Evolutionary conservation across 2,329 filamentous ascomycete species (phyloP).

Genomic region (Pseudonectria buxi): DNA sequence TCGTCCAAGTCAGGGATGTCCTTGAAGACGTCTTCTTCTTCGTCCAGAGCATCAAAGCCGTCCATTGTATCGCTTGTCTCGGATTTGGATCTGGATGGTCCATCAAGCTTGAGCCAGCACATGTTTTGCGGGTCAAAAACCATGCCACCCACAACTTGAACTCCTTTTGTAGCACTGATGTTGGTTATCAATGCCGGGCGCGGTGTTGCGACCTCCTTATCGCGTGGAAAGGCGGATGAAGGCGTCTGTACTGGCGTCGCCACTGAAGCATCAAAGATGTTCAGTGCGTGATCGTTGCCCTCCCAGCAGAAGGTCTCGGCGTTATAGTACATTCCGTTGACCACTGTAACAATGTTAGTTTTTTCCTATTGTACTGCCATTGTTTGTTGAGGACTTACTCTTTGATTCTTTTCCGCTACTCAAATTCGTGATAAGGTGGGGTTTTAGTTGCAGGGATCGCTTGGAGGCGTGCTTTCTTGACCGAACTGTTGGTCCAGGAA

Average conservation of each 20-base stretch:
- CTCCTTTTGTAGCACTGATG: conserved; percentile 73
- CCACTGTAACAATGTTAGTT: conserved; percentile 45
- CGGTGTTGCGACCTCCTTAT: conserved; percentile 54
- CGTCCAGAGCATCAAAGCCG: conserved; percentile 64
- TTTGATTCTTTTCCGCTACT: conserved; percentile 68
- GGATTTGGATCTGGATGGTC: conserved; percentile 38
- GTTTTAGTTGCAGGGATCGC: conserved; percentile 62
- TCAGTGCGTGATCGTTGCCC: conserved; percentile 83
- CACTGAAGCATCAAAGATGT: conserved; percentile 64
- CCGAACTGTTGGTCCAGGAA: conserved; percentile 37
- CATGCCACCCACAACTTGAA: conserved; percentile 96
- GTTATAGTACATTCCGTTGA: conserved; percentile 97
- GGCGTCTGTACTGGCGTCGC: conserved; percentile 45
- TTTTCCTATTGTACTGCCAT: not conserved
- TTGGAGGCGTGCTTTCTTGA: conserved; percentile 50
- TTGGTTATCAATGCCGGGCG: conserved; percentile 83
- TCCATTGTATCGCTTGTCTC: conserved; percentile 53
- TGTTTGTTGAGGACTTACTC: conserved; percentile 47
- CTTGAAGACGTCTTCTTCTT: conserved; percentile 90
- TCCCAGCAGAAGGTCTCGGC: conserved; percentile 84
- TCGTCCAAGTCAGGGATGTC: conserved; percentile 92
- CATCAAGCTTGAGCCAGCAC: conserved; percentile 85
- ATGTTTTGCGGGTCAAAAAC: conserved; percentile 95
- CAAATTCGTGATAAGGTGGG: conserved; percentile 83
- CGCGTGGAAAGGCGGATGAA: conserved; percentile 39